A percentile compares a stretch with the other conserved stretches of the same genome.
Evolutionary conservation across 225 moss, liverwort and hornwort species (phyloP).

Genomic region (Neckera pumila): DNA sequence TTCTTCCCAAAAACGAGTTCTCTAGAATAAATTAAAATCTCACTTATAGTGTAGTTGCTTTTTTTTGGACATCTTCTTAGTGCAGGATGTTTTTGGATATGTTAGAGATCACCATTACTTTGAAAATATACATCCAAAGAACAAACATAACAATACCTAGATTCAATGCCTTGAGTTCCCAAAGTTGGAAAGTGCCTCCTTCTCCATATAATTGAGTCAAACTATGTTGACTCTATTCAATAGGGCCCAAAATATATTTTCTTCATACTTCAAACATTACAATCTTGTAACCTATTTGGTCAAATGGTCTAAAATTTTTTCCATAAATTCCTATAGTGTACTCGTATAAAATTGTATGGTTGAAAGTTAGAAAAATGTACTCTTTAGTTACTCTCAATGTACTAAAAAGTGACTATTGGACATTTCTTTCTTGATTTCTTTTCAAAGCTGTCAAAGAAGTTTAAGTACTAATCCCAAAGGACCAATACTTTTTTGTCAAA

Average conservation of each 20-base stretch:
- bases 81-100: background rate
- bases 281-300: rapidly evolving
- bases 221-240: background rate
- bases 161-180: background rate
- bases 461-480: too few relatives aligned
- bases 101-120: background rate
- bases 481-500: background rate
- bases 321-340: background rate
- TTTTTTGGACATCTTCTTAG: rapidly evolving
- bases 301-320: background rate
- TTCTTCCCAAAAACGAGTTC: too few relatives aligned
- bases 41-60: too few relatives aligned
- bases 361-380: background rate
- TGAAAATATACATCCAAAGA: background rate
- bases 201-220: background rate
- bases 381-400: background rate
- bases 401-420: background rate
- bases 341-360: background rate
- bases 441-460: too few relatives aligned
- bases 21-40: background rate
- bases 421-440: background rate
- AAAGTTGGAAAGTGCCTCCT: background rate
- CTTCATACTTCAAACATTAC: background rate
- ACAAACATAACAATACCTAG: too few relatives aligned
- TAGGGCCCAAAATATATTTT: rapidly evolving